Percentiles rank a stretch among this genome's conserved stretches.
Evolutionary conservation across 2,329 filamentous ascomycete species (phyloP).

Genomic region (Anthostomella pinea): DNA sequence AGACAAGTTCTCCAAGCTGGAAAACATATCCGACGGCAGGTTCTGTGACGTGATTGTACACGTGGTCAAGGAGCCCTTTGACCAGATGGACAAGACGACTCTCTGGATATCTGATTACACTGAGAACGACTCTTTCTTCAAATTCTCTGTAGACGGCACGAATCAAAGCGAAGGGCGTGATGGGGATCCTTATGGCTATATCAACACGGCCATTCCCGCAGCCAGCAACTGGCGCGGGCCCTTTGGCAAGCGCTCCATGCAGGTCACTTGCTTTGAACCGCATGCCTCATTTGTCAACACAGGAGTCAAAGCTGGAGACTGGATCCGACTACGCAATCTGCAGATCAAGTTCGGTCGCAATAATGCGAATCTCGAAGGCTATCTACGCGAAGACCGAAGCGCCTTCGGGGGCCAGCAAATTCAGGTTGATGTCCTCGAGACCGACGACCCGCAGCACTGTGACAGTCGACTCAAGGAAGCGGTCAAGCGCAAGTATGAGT

Average conservation of each 20-base stretch:
- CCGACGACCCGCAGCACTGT: slow-evolving; percentile 38
- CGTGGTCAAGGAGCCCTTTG: slow-evolving; percentile 55
- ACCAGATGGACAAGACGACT: slow-evolving; percentile 46
- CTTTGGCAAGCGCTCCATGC: slow-evolving; percentile 67
- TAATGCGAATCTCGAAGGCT: slow-evolving; percentile 64
- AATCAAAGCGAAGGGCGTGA: slow-evolving; percentile 37
- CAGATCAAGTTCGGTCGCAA: slow-evolving; percentile 60
- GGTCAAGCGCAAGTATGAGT: slow-evolving; percentile 61
- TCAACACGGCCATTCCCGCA: slow-evolving; percentile 30
- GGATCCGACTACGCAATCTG: slow-evolving; percentile 69
- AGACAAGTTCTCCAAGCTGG: slow-evolving; percentile 62
- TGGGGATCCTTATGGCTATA: slow-evolving; percentile 57
- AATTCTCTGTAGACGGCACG: slow-evolving; percentile 38
- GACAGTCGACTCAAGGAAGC: slow-evolving; percentile 54
- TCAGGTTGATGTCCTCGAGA: slow-evolving; percentile 53
- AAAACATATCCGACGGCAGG: slow-evolving; percentile 52
- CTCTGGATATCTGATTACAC: slow-evolving; percentile 86
- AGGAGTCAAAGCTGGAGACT: slow-evolving; percentile 55
- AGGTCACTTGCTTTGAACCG: slow-evolving; percentile 67
- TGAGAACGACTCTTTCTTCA: slow-evolving; percentile 60
- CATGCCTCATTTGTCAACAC: slow-evolving; percentile 60
- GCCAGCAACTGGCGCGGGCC: slow-evolving; percentile 66
- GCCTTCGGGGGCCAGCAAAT: slow-evolving; percentile 45
- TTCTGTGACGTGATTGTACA: slow-evolving; percentile 72
- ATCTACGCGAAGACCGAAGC: slow-evolving; percentile 59